These are phyloP conservation scores for Trametopsis cervina DNA, from an alignment of 768 basidiomycete species.

Conservation along the genomic window DNA sequence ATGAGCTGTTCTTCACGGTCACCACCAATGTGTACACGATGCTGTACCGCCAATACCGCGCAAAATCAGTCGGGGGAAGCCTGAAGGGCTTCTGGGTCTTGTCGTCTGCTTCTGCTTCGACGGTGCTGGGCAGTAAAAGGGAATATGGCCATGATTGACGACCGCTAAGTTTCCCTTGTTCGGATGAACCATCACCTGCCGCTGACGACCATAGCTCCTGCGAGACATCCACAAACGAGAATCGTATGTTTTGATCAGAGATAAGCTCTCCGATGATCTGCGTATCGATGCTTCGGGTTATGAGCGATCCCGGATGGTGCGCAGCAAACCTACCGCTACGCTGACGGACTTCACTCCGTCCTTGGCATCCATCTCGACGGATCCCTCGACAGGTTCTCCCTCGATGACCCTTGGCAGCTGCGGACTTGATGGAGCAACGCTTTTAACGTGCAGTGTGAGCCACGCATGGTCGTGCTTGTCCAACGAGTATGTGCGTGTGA, in stretches of 20 bases:
- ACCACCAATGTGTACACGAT: not conserved
- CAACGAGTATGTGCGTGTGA: not conserved
- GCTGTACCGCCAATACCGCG: not conserved
- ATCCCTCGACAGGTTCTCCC: not conserved
- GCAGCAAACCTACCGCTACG: not conserved
- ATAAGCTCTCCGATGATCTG: not conserved
- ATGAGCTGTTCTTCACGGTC: not conserved
- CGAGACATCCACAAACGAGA: not conserved
- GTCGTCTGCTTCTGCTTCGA: not conserved
- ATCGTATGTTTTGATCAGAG: not conserved
- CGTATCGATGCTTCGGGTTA: not conserved
- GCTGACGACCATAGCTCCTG: not conserved
- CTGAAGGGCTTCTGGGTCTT: not conserved
- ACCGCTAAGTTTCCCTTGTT: not conserved
- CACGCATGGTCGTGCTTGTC: not conserved
- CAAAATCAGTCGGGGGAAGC: not conserved
- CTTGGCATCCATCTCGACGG: not conserved
- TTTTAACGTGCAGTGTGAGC: not conserved
- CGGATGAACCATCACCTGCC: not conserved
- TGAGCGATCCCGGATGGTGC: too few species aligned
- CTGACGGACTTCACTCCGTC: not conserved
- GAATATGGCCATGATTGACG: not conserved
- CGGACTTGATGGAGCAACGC: not conserved
- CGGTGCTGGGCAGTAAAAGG: not conserved
- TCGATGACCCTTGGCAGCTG: constrained; percentile 1